Evolutionary conservation across 2,329 filamentous ascomycete genomes (phyloP).

Genomic region (Boeremia exigua): DNA sequence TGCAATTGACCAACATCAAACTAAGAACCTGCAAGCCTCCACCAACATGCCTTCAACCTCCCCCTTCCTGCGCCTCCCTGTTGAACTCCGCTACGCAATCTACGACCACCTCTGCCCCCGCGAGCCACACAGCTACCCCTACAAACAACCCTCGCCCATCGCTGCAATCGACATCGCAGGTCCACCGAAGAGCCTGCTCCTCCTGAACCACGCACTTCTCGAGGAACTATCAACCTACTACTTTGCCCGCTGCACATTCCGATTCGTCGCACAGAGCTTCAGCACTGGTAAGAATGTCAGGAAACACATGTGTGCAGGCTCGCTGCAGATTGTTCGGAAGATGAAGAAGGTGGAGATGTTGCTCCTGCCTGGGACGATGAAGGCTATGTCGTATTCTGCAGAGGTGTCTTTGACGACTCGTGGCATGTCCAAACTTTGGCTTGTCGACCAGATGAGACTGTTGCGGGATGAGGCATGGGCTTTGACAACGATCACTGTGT

Average conservation of each 20-base stretch:
- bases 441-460: slow-evolving; percentile 13
- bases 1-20: background rate
- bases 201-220: slow-evolving; percentile 14
- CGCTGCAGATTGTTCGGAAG: background rate
- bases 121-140: slow-evolving; percentile 21
- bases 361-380: slow-evolving; percentile 11
- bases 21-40: background rate
- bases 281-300: background rate
- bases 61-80: slow-evolving; percentile 18
- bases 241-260: slow-evolving; percentile 20
- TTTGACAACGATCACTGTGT: slow-evolving; percentile 7
- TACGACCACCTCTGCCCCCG: slow-evolving; percentile 19
- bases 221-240: slow-evolving; percentile 23
- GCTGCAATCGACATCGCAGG: slow-evolving; percentile 17
- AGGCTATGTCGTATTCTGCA: background rate
- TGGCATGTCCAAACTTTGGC: slow-evolving; percentile 10
- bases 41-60: background rate
- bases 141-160: slow-evolving; percentile 14
- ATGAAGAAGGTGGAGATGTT: slow-evolving; percentile 13
- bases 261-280: slow-evolving; percentile 15
- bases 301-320: background rate
- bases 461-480: slow-evolving; percentile 18
- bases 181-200: slow-evolving; percentile 19
- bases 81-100: slow-evolving; percentile 24
- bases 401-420: background rate